Conservation (phyloP, 495 filamentous ascomycete species). For the Clohesyomyces aquaticus region DNA sequence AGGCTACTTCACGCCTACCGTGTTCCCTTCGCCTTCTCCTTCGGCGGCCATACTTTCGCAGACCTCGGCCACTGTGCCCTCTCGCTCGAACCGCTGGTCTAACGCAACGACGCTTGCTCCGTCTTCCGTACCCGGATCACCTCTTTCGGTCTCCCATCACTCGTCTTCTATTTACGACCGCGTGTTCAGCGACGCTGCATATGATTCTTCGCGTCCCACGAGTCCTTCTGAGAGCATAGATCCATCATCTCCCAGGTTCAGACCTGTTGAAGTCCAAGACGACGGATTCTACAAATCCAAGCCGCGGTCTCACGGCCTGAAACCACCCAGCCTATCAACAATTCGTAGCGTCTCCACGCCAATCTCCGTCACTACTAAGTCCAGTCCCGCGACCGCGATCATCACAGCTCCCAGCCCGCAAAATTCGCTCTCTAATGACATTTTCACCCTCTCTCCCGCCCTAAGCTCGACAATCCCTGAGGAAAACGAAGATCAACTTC, state of each 20-base stretch:
- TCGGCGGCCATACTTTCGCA: slow-evolving; percentile 64
- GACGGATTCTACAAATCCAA: slow-evolving; percentile 19
- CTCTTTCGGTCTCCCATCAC: slow-evolving; percentile 67
- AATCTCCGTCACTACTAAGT: slow-evolving; percentile 34
- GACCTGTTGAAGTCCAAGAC: slow-evolving; percentile 17
- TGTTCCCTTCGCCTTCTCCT: slow-evolving; percentile 52
- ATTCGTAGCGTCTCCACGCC: slow-evolving; percentile 34
- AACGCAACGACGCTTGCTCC: slow-evolving; percentile 62
- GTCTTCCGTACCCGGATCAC: slow-evolving; percentile 82
- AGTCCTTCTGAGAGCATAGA: slow-evolving; percentile 64
- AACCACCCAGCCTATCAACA: slow-evolving; percentile 29
- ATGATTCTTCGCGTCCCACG: slow-evolving; percentile 66
- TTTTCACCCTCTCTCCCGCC: slow-evolving; percentile 21
- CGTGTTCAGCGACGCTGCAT: slow-evolving; percentile 53
- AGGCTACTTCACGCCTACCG: slow-evolving; percentile 63
- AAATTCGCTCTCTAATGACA: slow-evolving; percentile 19
- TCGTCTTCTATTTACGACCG: slow-evolving; percentile 75
- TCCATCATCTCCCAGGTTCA: slow-evolving; percentile 50
- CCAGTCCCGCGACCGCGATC: slow-evolving; percentile 29
- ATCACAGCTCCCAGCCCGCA: slow-evolving; percentile 32
- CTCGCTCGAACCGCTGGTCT: slow-evolving; percentile 65
- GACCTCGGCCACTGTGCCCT: slow-evolving; percentile 64
- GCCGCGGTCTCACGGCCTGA: slow-evolving; percentile 25
- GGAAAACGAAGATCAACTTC: slow-evolving; percentile 36
- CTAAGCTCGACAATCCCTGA: slow-evolving; percentile 38